phyloP scores from a whole-genome alignment of 2,329 filamentous ascomycete genomes.

The Cercospora sp. region DNA sequence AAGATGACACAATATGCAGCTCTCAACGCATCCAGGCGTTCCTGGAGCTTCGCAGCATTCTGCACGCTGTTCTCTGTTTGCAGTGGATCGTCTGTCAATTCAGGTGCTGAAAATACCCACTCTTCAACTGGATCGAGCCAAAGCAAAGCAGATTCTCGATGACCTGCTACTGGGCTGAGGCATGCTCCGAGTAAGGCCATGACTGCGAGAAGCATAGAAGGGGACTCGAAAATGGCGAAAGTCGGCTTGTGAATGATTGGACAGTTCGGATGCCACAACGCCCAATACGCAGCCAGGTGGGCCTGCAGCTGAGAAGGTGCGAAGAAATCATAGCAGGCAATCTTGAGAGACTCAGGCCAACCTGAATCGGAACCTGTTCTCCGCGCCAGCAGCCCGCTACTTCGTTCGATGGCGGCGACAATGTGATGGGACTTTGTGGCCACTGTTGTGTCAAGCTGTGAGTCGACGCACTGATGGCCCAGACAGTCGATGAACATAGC shows the following conservation, averaged over 20 bases:
- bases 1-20: slow-evolving; percentile 1
- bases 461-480: background rate
- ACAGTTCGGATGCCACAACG: slow-evolving; percentile 11
- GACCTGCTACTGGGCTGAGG: slow-evolving; percentile 1
- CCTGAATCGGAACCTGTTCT: background rate
- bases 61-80: background rate
- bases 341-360: background rate
- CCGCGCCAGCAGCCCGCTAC: background rate
- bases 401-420: background rate
- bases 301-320: background rate
- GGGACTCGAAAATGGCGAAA: background rate
- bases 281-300: slow-evolving; percentile 6
- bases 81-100: slow-evolving; percentile 6
- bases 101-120: slow-evolving; percentile 8
- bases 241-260: slow-evolving; percentile 5
- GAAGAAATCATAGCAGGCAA: background rate
- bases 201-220: background rate
- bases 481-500: slow-evolving; percentile 10
- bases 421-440: background rate
- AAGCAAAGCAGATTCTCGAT: slow-evolving; percentile 6
- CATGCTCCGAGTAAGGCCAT: slow-evolving; percentile 12
- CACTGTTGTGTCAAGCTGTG: background rate
- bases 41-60: background rate
- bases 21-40: slow-evolving; percentile 5
- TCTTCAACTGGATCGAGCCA: slow-evolving; percentile 12